Percentiles rank a stretch among this genome's conserved stretches.
These are phyloP conservation scores for Adiantum capillusveneris DNA, from an alignment of 75 land plant species.

Conservation along the genomic window DNA sequence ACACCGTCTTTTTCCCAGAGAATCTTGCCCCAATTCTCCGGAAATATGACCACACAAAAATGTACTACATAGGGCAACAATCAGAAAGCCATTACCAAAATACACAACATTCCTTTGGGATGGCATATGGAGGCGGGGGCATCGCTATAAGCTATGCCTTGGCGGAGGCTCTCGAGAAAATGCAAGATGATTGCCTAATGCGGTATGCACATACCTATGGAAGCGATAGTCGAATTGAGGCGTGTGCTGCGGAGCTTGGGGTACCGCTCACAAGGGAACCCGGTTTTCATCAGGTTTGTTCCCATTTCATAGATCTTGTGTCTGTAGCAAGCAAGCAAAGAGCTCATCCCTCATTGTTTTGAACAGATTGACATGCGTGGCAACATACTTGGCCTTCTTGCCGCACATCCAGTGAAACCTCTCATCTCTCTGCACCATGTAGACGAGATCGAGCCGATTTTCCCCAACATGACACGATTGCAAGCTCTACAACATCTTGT, in stretches of 20 bases:
- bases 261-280: conserved; percentile 53
- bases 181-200: conserved; percentile 47
- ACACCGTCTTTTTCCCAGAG: conserved; percentile 48
- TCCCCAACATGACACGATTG: conserved; percentile 41
- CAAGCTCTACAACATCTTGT: conserved; percentile 32
- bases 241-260: conserved; percentile 61
- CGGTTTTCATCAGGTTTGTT: conserved; percentile 59
- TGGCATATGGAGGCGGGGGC: conserved; percentile 71
- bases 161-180: conserved; percentile 41
- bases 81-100: conserved; percentile 27
- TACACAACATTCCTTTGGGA: conserved; percentile 35
- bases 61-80: conserved; percentile 39
- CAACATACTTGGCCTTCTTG: conserved; percentile 38
- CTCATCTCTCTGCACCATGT: conserved; percentile 69
- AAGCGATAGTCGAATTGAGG: conserved; percentile 52
- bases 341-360: too few relatives aligned
- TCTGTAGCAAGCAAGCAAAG: too few relatives aligned
- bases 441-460: conserved; percentile 58
- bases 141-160: conserved; percentile 55
- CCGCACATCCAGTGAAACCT: conserved; percentile 69
- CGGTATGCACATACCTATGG: conserved; percentile 47
- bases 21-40: conserved; percentile 40
- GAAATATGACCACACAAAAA: conserved; percentile 37
- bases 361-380: conserved; percentile 24
- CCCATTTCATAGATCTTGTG: background rate